Percentiles rank a stretch among this genome's conserved stretches.
These are phyloP conservation scores for Clarireedia hainanense DNA, from an alignment of 2,329 filamentous ascomycete genomes.

Conservation along the genomic window DNA sequence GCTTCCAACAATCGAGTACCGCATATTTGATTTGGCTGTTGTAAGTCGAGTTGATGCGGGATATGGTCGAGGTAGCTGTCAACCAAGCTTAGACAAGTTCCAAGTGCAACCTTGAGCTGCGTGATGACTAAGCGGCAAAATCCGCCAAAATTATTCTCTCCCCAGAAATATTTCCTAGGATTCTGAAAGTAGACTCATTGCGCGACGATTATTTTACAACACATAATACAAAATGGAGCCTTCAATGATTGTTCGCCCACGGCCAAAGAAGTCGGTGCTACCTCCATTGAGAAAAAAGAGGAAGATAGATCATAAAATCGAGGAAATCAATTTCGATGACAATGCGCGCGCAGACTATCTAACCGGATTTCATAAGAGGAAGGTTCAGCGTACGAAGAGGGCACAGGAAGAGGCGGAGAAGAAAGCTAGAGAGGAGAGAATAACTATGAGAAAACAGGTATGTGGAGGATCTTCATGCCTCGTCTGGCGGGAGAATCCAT, in stretches of 20 bases:
- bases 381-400: constrained; percentile 73
- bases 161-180: background rate
- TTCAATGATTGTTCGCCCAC: constrained; percentile 48
- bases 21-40: constrained; percentile 38
- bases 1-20: constrained; percentile 40
- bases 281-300: constrained; percentile 58
- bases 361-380: constrained; percentile 95
- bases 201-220: background rate
- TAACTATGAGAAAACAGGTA: constrained; percentile 70
- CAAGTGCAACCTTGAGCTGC: background rate
- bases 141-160: constrained; percentile 8
- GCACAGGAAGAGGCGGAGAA: constrained; percentile 76
- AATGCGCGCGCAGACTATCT: constrained; percentile 77
- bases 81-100: background rate
- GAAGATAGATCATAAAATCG: constrained; percentile 48
- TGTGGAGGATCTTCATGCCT: constrained; percentile 13
- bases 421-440: constrained; percentile 68
- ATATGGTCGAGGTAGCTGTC: background rate
- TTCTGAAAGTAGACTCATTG: background rate
- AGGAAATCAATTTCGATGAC: constrained; percentile 81
- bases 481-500: no score
- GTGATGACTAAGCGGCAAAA: background rate
- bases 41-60: background rate
- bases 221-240: constrained; percentile 13
- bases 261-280: constrained; percentile 49